Conservation (phyloP, 2,329 filamentous ascomycete genomes). For the Metarhizium sp. region DNA sequence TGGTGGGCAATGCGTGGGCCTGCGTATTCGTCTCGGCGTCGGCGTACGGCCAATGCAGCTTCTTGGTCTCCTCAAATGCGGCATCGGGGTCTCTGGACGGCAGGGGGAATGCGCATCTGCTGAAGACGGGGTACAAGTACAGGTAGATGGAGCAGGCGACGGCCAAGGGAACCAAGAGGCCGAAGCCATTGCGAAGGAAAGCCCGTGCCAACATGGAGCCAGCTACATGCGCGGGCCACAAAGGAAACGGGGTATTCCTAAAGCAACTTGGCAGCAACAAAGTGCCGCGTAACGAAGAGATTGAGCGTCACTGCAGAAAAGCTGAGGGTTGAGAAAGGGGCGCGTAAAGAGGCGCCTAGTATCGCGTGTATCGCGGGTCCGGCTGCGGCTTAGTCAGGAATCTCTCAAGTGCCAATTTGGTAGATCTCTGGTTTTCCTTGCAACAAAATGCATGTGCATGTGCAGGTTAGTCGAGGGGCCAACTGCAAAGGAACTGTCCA, state of each 20-base stretch:
- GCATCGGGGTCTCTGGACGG: slow-evolving; percentile 26
- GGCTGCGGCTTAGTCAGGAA: background rate
- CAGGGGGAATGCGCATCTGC: slow-evolving; percentile 69
- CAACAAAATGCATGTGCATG: too few relatives aligned
- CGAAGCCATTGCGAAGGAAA: slow-evolving; percentile 47
- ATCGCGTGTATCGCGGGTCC: background rate
- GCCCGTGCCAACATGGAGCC: slow-evolving; percentile 43
- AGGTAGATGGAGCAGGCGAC: slow-evolving; percentile 65
- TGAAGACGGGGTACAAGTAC: slow-evolving; percentile 78
- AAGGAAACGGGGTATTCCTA: background rate
- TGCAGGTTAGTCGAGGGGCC: too few relatives aligned
- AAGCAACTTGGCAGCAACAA: background rate
- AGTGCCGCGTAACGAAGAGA: background rate
- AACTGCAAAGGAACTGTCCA: too few relatives aligned
- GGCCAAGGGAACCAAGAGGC: slow-evolving; percentile 50
- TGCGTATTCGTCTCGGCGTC: slow-evolving; percentile 9
- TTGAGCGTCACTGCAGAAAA: background rate
- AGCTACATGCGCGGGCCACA: slow-evolving; percentile 21
- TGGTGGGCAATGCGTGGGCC: slow-evolving; percentile 13
- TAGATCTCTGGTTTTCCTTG: too few relatives aligned
- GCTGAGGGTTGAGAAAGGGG: background rate
- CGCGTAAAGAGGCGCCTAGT: background rate
- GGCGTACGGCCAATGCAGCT: slow-evolving; percentile 31
- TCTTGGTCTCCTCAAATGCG: slow-evolving; percentile 27
- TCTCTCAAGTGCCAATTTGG: background rate